These are phyloP conservation scores for Leishmania mexicana DNA, from an alignment of 208 protist genomes.

Conservation along the genomic window DNA sequence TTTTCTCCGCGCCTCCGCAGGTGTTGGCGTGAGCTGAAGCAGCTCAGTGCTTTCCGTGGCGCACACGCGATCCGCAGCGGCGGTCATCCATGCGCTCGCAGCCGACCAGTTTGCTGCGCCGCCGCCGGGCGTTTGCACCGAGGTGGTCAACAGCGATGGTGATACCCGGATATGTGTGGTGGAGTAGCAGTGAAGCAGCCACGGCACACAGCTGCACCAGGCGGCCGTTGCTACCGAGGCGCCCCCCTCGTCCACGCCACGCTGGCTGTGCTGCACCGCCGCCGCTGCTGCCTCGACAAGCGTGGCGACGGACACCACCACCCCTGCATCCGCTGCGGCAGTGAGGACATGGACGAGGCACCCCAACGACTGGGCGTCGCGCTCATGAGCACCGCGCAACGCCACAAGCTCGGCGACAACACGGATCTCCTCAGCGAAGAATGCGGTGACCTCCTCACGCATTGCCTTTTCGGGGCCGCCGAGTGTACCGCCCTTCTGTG, in stretches of 20 bases:
- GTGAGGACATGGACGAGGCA: constrained; percentile 17
- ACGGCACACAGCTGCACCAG: constrained; percentile 33
- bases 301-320: background rate
- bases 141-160: background rate
- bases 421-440: constrained; percentile 16
- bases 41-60: constrained; percentile 21
- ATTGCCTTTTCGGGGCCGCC: background rate
- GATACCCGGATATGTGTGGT: background rate
- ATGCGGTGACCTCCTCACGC: background rate
- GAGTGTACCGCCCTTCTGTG: background rate
- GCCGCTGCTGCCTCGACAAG: constrained; percentile 8
- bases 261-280: background rate
- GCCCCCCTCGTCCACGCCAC: background rate
- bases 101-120: constrained; percentile 8
- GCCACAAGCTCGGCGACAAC: constrained; percentile 18
- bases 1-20: background rate
- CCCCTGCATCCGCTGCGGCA: constrained; percentile 7
- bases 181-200: constrained; percentile 29
- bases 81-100: constrained; percentile 33
- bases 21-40: constrained; percentile 6
- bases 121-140: background rate
- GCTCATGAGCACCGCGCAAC: constrained; percentile 8
- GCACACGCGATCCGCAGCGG: constrained; percentile 38
- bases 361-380: constrained; percentile 11
- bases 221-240: background rate